These are phyloP conservation scores for Helminthosporium solani DNA, from an alignment of 2,329 filamentous ascomycete genomes.

Conservation along the genomic window DNA sequence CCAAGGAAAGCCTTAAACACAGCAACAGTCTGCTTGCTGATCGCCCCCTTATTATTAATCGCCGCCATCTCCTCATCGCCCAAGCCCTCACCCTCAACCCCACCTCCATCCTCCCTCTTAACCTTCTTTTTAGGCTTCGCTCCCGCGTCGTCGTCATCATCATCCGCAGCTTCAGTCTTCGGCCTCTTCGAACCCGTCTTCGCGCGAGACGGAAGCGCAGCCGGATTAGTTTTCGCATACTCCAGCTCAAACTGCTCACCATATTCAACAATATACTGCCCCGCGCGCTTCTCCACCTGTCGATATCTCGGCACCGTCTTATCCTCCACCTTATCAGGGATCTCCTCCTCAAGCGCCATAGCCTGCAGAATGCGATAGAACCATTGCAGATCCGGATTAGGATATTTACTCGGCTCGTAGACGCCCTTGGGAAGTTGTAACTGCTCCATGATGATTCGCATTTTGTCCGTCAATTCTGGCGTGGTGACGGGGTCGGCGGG, in stretches of 20 bases:
- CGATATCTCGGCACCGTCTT: constrained; percentile 80
- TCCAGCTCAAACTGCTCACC: constrained; percentile 66
- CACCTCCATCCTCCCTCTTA: constrained; percentile 19
- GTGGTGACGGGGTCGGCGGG: constrained; percentile 53
- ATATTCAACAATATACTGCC: constrained; percentile 77
- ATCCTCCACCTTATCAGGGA: constrained; percentile 73
- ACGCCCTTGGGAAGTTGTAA: constrained; percentile 81
- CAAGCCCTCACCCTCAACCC: constrained; percentile 32
- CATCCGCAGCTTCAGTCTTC: not conserved
- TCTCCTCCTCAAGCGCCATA: constrained; percentile 85
- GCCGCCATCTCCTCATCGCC: constrained; percentile 49
- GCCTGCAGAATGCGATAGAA: constrained; percentile 94
- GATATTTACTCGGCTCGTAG: constrained; percentile 84
- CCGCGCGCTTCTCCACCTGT: constrained; percentile 84
- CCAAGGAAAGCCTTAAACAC: constrained; percentile 36
- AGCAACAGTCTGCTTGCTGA: constrained; percentile 45
- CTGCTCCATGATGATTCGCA: constrained; percentile 81
- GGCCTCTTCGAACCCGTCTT: constrained; percentile 49
- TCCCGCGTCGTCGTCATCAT: constrained; percentile 20
- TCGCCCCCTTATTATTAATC: constrained; percentile 45
- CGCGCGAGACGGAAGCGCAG: constrained; percentile 45
- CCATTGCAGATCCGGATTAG: constrained; percentile 93
- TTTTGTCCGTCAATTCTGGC: constrained; percentile 72
- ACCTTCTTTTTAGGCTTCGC: constrained; percentile 26
- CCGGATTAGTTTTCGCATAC: constrained; percentile 44